These are phyloP conservation scores for Trametes coccinea DNA, from an alignment of 768 basidiomycete genomes.

Conservation along the genomic window DNA sequence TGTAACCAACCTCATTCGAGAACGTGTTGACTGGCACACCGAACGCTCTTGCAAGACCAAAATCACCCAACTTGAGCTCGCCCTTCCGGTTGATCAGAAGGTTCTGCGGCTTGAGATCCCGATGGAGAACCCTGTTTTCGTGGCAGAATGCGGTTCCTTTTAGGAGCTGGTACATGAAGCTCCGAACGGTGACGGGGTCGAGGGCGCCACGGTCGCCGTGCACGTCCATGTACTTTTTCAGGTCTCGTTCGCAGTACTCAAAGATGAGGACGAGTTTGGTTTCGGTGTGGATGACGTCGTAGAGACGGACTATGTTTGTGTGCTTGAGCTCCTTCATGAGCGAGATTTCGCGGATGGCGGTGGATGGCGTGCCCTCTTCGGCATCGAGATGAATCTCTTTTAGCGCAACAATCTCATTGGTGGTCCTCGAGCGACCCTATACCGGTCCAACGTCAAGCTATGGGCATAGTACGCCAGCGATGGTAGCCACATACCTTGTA, in stretches of 20 bases:
- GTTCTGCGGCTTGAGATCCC: conserved; percentile 98
- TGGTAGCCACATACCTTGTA: conserved; percentile 70
- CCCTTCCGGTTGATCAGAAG: conserved; percentile 96
- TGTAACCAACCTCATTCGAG: conserved; percentile 77
- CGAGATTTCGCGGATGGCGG: conserved; percentile 98
- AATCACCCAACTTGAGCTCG: conserved; percentile 96
- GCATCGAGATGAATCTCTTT: conserved; percentile 99
- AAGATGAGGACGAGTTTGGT: conserved; percentile 97
- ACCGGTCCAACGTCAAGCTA: background rate
- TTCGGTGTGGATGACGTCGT: conserved; percentile 99
- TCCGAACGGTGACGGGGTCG: conserved; percentile 83
- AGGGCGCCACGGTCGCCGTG: conserved; percentile 95
- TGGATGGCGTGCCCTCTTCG: conserved; percentile 98
- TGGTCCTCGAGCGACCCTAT: conserved; percentile 91
- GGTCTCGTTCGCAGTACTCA: conserved; percentile 97
- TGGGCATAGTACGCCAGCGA: background rate
- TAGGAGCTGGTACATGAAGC: conserved; percentile 97
- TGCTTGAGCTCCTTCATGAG: conserved; percentile 99
- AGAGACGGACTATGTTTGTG: conserved; percentile 95
- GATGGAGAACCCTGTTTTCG: conserved; percentile 96
- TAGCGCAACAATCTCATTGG: conserved; percentile 97
- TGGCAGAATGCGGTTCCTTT: conserved; percentile 99
- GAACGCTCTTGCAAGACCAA: conserved; percentile 95
- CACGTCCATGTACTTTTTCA: conserved; percentile 99
- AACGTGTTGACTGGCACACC: conserved; percentile 99